Conservation (phyloP, 192 early-diverging fungal genomes). For the Umbelopsis sp. region DNA sequence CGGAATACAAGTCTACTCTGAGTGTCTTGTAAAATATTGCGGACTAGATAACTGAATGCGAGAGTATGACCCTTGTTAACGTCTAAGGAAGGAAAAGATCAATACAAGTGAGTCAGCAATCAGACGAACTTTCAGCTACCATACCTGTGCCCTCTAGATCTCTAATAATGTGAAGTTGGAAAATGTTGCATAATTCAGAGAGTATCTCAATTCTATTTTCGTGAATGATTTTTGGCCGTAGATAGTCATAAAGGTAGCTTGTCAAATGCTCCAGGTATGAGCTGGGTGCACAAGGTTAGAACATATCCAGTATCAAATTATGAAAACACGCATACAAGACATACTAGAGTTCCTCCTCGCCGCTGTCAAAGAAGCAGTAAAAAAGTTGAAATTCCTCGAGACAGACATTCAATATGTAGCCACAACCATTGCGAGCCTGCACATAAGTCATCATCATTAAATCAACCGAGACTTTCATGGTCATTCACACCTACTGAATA, state of each 20-base stretch:
- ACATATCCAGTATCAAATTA: not conserved
- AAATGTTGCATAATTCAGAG: conserved; percentile 78
- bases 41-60: conserved; percentile 70
- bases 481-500: not conserved
- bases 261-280: conserved; percentile 76
- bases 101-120: not conserved
- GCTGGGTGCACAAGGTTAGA: conserved; percentile 35
- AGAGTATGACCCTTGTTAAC: conserved; percentile 32
- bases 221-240: conserved; percentile 88
- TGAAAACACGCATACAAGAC: conserved; percentile 27
- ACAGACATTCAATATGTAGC: conserved; percentile 83
- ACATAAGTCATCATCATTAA: not conserved
- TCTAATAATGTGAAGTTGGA: conserved; percentile 61
- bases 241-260: conserved; percentile 77
- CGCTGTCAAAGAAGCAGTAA: conserved; percentile 75
- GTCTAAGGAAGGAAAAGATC: conserved; percentile 35
- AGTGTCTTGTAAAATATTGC: conserved; percentile 84
- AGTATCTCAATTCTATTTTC: conserved; percentile 80
- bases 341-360: conserved; percentile 76
- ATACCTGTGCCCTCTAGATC: conserved; percentile 29
- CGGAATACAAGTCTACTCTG: conserved; percentile 90
- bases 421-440: conserved; percentile 77
- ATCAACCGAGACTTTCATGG: not conserved
- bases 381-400: conserved; percentile 84
- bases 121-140: not conserved